These are phyloP conservation scores for Spathaspora sp. DNA, from an alignment of 805 yeast species.

Conservation along the genomic window DNA sequence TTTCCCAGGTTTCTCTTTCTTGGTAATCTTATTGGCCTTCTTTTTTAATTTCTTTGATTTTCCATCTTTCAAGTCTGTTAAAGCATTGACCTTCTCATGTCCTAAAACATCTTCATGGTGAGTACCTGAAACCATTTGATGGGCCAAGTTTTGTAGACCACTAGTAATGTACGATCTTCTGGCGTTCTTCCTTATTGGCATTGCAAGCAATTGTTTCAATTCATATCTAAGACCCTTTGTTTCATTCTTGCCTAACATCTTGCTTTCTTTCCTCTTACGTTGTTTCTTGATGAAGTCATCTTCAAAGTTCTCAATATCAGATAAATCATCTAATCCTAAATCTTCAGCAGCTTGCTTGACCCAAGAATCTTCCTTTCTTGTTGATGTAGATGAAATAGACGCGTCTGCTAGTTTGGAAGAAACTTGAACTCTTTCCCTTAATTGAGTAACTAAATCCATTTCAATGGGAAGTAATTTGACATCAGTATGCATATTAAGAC, in stretches of 20 bases:
- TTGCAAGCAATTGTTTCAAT: conserved; percentile 47
- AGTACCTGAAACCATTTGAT: conserved; percentile 62
- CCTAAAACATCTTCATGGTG: conserved; percentile 72
- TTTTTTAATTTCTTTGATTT: conserved; percentile 11
- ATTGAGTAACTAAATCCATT: conserved; percentile 62
- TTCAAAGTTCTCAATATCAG: conserved; percentile 59
- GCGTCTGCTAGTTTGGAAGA: conserved; percentile 78
- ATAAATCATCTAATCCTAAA: conserved; percentile 70
- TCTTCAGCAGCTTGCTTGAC: conserved; percentile 89
- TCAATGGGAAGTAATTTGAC: conserved; percentile 75
- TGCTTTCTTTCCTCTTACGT: conserved; percentile 44
- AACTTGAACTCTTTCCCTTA: conserved; percentile 63
- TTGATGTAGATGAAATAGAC: conserved; percentile 54
- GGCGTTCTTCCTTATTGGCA: conserved; percentile 57
- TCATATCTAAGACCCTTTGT: conserved; percentile 44
- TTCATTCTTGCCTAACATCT: conserved; percentile 46
- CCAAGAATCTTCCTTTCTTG: conserved; percentile 75
- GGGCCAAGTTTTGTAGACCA: conserved; percentile 76
- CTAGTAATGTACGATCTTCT: conserved; percentile 77
- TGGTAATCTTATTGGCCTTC: conserved; percentile 1
- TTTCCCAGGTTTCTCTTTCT: conserved; percentile 1
- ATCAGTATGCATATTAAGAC: conserved; percentile 41
- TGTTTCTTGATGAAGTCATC: conserved; percentile 65
- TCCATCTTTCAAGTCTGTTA: conserved; percentile 47
- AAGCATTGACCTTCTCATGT: conserved; percentile 61